Evolutionary conservation across 2,329 filamentous ascomycete species (phyloP).

Genomic region (Fusarium dimerum): DNA sequence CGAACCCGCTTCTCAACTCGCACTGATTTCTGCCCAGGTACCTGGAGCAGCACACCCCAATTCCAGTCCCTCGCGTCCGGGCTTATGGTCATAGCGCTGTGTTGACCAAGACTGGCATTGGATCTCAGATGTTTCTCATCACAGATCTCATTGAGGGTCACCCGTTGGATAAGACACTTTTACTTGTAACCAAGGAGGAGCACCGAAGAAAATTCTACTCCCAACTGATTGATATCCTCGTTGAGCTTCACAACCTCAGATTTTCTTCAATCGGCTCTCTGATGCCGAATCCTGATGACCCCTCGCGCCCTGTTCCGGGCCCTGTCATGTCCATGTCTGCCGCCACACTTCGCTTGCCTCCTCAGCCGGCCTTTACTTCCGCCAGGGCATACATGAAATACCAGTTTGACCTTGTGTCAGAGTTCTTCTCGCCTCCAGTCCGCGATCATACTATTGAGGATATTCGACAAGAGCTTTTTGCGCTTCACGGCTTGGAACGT

Average conservation of each 20-base stretch:
- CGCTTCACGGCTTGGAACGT: slow-evolving; percentile 12
- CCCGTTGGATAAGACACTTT: slow-evolving; percentile 16
- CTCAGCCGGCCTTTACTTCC: slow-evolving; percentile 5
- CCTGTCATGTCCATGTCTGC: slow-evolving; percentile 22
- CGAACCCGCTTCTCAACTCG: neutral
- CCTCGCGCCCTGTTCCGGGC: slow-evolving; percentile 14
- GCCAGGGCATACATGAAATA: slow-evolving; percentile 13
- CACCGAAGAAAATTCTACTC: slow-evolving; percentile 20
- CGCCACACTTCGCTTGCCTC: slow-evolving; percentile 6
- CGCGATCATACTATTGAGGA: slow-evolving; percentile 10
- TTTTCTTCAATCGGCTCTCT: slow-evolving; percentile 28
- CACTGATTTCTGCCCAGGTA: slow-evolving; percentile 17
- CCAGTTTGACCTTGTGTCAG: slow-evolving; percentile 11
- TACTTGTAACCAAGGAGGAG: slow-evolving; percentile 6
- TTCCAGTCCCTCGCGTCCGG: slow-evolving; percentile 24
- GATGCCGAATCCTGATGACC: slow-evolving; percentile 20
- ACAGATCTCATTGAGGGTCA: slow-evolving; percentile 20
- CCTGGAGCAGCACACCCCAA: slow-evolving; percentile 19
- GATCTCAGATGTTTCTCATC: slow-evolving; percentile 22
- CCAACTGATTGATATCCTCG: slow-evolving; percentile 28
- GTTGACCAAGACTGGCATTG: neutral
- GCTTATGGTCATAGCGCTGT: slow-evolving; percentile 18
- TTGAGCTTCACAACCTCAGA: slow-evolving; percentile 23
- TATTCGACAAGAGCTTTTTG: slow-evolving; percentile 15
- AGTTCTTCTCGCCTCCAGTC: slow-evolving; percentile 5